Evolutionary conservation across 306 rosid genomes (phyloP).

Genomic region (Crataegus laevigata): DNA sequence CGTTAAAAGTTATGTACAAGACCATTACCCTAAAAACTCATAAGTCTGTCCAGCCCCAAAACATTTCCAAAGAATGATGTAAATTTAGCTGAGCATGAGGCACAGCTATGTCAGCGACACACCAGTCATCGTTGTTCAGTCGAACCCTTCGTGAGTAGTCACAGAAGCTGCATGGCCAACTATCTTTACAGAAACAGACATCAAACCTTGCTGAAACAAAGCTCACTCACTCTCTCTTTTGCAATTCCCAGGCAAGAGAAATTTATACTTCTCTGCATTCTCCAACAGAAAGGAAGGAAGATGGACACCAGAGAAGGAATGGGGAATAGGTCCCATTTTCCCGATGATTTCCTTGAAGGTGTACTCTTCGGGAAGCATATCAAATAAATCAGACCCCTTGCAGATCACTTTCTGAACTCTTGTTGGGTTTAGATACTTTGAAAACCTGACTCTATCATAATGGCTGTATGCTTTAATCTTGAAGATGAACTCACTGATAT

Average conservation of each 20-base stretch:
- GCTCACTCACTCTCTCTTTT: slow-evolving; percentile 49
- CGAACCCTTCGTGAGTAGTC: slow-evolving; percentile 40
- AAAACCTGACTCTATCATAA: slow-evolving; percentile 77
- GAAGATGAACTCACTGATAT: slow-evolving; percentile 72
- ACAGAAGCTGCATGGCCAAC: slow-evolving; percentile 37
- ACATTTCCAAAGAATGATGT: slow-evolving; percentile 54
- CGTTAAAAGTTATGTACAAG: slow-evolving; percentile 53
- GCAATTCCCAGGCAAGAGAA: slow-evolving; percentile 92
- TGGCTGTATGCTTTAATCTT: slow-evolving; percentile 99
- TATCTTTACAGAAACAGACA: slow-evolving; percentile 35
- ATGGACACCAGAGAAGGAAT: slow-evolving; percentile 91
- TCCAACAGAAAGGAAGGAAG: slow-evolving; percentile 86
- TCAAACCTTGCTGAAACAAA: slow-evolving; percentile 6
- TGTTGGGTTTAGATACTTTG: slow-evolving; percentile 57
- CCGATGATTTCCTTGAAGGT: slow-evolving; percentile 91
- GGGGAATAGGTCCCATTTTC: slow-evolving; percentile 98
- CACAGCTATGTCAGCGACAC: slow-evolving; percentile 33
- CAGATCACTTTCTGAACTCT: slow-evolving; percentile 85
- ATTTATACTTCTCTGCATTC: slow-evolving; percentile 68
- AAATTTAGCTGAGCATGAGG: slow-evolving; percentile 33
- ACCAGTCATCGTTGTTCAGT: slow-evolving; percentile 33
- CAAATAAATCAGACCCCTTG: slow-evolving; percentile 74
- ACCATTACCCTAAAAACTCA: slow-evolving; percentile 40
- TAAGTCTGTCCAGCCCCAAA: slow-evolving; percentile 39
- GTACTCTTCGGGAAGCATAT: slow-evolving; percentile 98